Conservation (phyloP, 768 basidiomycete genomes). For the Tubosaeta sp. region DNA sequence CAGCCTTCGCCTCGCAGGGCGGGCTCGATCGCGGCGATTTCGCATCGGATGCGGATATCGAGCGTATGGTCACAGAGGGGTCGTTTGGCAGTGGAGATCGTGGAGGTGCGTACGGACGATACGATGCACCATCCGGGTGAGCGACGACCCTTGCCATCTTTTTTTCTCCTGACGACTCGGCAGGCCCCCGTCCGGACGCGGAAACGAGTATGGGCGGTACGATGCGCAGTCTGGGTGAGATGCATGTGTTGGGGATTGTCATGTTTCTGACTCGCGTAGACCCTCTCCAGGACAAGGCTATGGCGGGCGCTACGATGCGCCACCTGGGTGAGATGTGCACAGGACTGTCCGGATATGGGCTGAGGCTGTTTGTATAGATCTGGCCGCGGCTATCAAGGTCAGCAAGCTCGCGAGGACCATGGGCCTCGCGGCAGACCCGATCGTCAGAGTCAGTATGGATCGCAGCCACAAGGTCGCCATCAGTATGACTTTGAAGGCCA, state of each 20-base stretch:
- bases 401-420: constrained; percentile 4
- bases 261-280: not conserved
- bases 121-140: constrained; percentile 13
- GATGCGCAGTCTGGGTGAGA: constrained; percentile 16
- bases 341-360: not conserved
- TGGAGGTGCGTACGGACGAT: not conserved
- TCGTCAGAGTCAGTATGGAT: constrained; percentile 10
- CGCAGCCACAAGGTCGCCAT: constrained; percentile 4
- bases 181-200: not conserved
- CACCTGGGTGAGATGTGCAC: constrained; percentile 8
- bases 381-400: constrained; percentile 4
- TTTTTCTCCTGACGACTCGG: not conserved
- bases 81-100: constrained; percentile 2
- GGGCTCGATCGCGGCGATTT: constrained; percentile 25
- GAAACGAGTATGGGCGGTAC: not conserved
- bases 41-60: constrained; percentile 25
- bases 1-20: constrained; percentile 3
- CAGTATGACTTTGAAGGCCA: constrained; percentile 4
- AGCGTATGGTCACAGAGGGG: constrained; percentile 18
- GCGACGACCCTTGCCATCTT: not conserved
- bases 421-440: constrained; percentile 4
- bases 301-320: constrained; percentile 4
- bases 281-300: constrained; percentile 8
- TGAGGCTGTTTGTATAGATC: constrained; percentile 5
- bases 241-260: not conserved